Conservation (phyloP, 441 rosid species). For the Aquilaria agallochum region DNA sequence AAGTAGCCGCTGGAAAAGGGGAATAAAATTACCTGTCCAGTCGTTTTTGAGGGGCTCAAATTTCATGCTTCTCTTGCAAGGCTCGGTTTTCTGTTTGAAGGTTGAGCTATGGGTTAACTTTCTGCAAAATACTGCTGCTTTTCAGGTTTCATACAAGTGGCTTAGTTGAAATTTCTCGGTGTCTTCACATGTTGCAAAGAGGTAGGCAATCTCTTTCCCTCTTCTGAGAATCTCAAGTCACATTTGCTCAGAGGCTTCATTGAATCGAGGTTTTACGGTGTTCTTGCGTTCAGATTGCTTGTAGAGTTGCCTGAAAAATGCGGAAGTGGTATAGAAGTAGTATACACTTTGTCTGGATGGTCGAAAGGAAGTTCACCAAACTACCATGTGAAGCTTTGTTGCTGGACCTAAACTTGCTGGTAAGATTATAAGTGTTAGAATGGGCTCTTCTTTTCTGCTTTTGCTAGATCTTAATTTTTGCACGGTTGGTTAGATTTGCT, state of each 20-base stretch:
- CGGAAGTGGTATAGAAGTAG: constrained; percentile 55
- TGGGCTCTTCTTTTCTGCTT: not conserved
- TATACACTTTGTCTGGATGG: constrained; percentile 83
- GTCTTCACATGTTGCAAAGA: constrained; percentile 75
- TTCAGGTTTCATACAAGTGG: constrained; percentile 97
- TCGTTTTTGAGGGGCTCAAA: not conserved
- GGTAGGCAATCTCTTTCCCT: constrained; percentile 30
- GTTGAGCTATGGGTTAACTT: constrained; percentile 3
- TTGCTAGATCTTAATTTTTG: not conserved
- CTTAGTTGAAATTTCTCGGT: constrained; percentile 77
- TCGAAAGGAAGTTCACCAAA: constrained; percentile 51
- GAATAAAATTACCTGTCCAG: not conserved
- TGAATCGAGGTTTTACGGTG: constrained; percentile 1
- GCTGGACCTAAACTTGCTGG: constrained; percentile 69
- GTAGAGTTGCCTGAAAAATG: constrained; percentile 60
- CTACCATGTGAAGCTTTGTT: constrained; percentile 63
- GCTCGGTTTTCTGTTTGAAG: not conserved
- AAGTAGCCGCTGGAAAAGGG: not conserved
- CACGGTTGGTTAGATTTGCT: not conserved
- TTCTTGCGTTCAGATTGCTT: constrained; percentile 53
- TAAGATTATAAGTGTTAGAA: constrained; percentile 20
- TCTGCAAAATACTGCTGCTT: constrained; percentile 10
- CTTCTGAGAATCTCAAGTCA: not conserved
- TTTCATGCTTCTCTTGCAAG: not conserved
- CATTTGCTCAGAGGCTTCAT: too few species aligned